Conservation (phyloP, 2,329 filamentous ascomycete genomes). For the Penicillium brevicompactum region DNA sequence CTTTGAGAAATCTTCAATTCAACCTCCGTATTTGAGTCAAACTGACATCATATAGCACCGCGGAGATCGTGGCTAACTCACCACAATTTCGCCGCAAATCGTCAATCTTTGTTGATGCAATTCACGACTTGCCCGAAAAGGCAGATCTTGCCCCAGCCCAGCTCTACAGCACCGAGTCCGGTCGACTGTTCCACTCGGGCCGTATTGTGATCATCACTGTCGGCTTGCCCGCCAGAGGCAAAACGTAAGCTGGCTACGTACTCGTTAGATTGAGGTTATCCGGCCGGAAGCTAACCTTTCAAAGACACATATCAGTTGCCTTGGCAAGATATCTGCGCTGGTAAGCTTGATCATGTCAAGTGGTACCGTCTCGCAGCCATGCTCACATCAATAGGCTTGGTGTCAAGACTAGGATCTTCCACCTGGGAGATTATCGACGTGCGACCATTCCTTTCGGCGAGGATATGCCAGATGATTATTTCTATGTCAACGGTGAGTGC, state of each 20-base stretch:
- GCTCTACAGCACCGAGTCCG: constrained; percentile 97
- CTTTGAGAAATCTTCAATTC: not conserved
- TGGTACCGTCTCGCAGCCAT: not conserved
- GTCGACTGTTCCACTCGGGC: constrained; percentile 93
- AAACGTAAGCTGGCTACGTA: constrained; percentile 67
- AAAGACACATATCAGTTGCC: constrained; percentile 89
- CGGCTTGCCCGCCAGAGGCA: constrained; percentile 89
- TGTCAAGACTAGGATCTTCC: constrained; percentile 97
- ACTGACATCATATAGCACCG: constrained; percentile 63
- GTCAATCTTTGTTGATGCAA: constrained; percentile 95
- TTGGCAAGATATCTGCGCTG: constrained; percentile 92
- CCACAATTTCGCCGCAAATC: constrained; percentile 88
- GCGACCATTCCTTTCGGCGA: constrained; percentile 82
- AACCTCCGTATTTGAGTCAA: constrained; percentile 9
- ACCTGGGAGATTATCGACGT: constrained; percentile 92
- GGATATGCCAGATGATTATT: constrained; percentile 93
- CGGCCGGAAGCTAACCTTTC: constrained; percentile 9
- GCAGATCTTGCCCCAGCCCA: constrained; percentile 88
- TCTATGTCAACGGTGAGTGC: constrained; percentile 78
- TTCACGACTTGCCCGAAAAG: constrained; percentile 87
- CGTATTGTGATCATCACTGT: constrained; percentile 97
- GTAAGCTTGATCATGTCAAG: constrained; percentile 46
- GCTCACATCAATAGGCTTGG: constrained; percentile 65
- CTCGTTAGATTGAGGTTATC: not conserved
- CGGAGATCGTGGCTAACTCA: constrained; percentile 88